Evolutionary conservation across 225 moss, liverwort and hornwort genomes (phyloP), one percentile per base, ranked within the genome.

Genomic region (Bryum argenteum): DNA sequence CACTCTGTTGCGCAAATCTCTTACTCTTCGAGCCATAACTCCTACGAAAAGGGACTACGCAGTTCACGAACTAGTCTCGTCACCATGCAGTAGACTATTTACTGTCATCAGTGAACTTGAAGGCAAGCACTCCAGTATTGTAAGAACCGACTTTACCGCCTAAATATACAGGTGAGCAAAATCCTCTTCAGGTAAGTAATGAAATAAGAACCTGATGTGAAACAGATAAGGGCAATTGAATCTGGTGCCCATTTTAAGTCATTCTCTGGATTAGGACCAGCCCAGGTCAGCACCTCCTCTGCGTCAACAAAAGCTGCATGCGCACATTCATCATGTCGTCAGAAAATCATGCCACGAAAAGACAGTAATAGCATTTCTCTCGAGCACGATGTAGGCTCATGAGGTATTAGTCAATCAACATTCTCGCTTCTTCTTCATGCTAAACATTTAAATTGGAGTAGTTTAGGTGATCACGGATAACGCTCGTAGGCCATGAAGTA

Each of bases 161-260:
- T 53, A 63, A 19, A 19, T 5, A 44, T 26, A 59, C 26, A 59
- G 6, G 38, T 10, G 39, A 66, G 44, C 16, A 55, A 60, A 42
- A 2, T 51, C 14, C 50, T 65, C 41, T 65, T 33, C 42, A 47
- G 19, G 67, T 10, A n/a, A 28, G 70, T 57, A 22, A n/a, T n/a
- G 47, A 22, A 37, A 61, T 67, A 54, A 37, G 28, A 71, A 91
- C 97, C 97, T 89, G 98, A 98, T 42, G 98, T 98, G 88, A 98
- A 98, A 83, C 98, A n/a, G n/a, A n/a, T n/a, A n/a, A n/a, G n/a
- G n/a, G n/a, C n/a, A n/a, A n/a, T n/a, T n/a, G n/a, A n/a, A n/a
- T n/a, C n/a, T n/a, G n/a, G n/a, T n/a, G n/a, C n/a, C n/a, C n/a
- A n/a, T n/a, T n/a, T n/a, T n/a, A 98, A 72, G 64, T 85, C 72